phyloP scores from a whole-genome alignment of 257 asterid genomes.

The Fraxinus cuspidata region DNA sequence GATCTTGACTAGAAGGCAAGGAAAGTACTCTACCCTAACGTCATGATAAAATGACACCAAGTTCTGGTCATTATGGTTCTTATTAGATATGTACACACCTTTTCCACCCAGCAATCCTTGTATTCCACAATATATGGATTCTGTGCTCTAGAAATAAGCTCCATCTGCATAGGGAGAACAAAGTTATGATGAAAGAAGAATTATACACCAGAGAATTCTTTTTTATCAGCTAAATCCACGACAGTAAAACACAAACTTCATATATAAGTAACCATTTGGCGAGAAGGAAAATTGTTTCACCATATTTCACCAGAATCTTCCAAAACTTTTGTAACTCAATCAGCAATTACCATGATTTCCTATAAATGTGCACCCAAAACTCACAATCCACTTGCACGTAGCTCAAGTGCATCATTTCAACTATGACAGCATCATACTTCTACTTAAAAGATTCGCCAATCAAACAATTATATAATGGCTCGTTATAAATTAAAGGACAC shows the following conservation, averaged over 20 bases:
- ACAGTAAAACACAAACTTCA: slow-evolving; percentile 4
- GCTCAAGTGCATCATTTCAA: slow-evolving; percentile 16
- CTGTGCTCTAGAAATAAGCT: slow-evolving; percentile 77
- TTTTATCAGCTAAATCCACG: not conserved
- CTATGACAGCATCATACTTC: not conserved
- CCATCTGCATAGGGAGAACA: slow-evolving; percentile 68
- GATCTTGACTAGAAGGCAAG: too few species aligned
- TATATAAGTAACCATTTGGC: not conserved
- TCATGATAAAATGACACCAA: not conserved
- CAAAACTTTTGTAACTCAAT: not conserved
- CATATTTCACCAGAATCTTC: not conserved
- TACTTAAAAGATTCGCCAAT: not conserved
- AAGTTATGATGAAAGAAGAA: slow-evolving; percentile 10
- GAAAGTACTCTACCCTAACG: too few species aligned
- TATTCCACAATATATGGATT: slow-evolving; percentile 90
- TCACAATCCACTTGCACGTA: not conserved
- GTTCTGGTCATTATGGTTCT: not conserved
- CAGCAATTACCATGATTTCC: not conserved
- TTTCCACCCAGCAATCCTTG: slow-evolving; percentile 99
- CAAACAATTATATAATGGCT: slow-evolving; percentile 4
- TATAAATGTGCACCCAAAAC: not conserved
- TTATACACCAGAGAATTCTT: not conserved
- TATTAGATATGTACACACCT: slow-evolving; percentile 46
- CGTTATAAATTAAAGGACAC: not conserved
- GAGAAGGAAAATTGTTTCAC: not conserved